Percentiles rank a stretch among this genome's conserved stretches.
Conservation (phyloP, 768 basidiomycete species). For the Amylocystis lapponica region DNA sequence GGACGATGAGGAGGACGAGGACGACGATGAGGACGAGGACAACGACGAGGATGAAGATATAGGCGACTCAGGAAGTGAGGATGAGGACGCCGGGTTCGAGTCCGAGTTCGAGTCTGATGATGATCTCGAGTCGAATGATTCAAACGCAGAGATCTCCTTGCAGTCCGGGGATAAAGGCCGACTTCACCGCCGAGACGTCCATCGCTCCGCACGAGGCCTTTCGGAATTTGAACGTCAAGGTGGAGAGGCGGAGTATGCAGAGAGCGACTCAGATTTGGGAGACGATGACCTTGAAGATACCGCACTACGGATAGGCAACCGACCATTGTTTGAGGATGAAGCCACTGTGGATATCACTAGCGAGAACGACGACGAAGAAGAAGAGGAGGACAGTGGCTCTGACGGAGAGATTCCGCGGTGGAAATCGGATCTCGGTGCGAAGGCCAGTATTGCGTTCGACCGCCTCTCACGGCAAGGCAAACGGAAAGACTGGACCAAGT, state of each 20-base stretch:
- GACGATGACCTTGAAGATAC: slow-evolving; percentile 41
- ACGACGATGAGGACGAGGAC: slow-evolving; percentile 19
- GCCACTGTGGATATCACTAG: slow-evolving; percentile 7
- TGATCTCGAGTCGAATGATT: no score
- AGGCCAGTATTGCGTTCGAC: slow-evolving; percentile 42
- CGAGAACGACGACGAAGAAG: slow-evolving; percentile 14
- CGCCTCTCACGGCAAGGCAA: slow-evolving; percentile 31
- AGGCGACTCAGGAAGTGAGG: not conserved
- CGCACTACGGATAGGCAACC: no score
- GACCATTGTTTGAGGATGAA: no score
- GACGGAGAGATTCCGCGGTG: slow-evolving; percentile 55
- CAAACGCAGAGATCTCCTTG: no score
- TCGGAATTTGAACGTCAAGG: slow-evolving; percentile 29
- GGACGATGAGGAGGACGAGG: slow-evolving; percentile 22
- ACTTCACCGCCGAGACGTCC: slow-evolving; percentile 36
- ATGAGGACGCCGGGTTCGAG: slow-evolving; percentile 8
- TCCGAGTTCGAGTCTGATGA: no score
- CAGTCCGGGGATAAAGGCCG: slow-evolving; percentile 59
- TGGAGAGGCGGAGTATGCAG: slow-evolving; percentile 58
- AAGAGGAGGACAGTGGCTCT: slow-evolving; percentile 48
- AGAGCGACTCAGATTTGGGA: slow-evolving; percentile 72
- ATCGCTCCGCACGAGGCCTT: slow-evolving; percentile 34
- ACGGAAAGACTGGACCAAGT: slow-evolving; percentile 73
- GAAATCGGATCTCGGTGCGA: slow-evolving; percentile 60
- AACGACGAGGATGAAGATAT: slow-evolving; percentile 9